These are phyloP conservation scores for Physcomitrellopsis africana DNA, from an alignment of 225 moss, liverwort and hornwort genomes.

Conservation along the genomic window DNA sequence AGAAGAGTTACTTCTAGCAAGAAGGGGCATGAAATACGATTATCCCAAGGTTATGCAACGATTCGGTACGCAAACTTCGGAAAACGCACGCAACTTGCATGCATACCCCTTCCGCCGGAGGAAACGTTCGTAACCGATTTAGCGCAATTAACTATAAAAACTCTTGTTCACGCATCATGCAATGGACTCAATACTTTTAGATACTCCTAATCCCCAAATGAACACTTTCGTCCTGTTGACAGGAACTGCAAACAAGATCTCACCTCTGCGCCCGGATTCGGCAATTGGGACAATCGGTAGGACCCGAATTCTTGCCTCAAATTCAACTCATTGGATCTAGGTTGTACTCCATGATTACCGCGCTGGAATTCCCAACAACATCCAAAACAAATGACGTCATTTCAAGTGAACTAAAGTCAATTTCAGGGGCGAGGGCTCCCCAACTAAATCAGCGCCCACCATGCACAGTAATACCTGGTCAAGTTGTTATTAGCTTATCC, in stretches of 20 bases:
- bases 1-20: slow-evolving; percentile 9
- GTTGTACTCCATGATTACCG: slow-evolving; percentile 60
- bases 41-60: slow-evolving; percentile 9
- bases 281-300: slow-evolving; percentile 54
- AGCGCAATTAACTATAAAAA: background rate
- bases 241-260: slow-evolving; percentile 32
- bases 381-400: slow-evolving; percentile 28
- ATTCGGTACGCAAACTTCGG: background rate
- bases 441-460: slow-evolving; percentile 8
- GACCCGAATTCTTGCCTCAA: slow-evolving; percentile 78
- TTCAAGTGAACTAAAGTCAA: slow-evolving; percentile 19
- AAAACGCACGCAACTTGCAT: too few relatives aligned
- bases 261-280: slow-evolving; percentile 60
- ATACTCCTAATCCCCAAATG: slow-evolving; percentile 19
- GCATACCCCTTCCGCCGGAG: background rate
- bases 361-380: slow-evolving; percentile 44
- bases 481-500: slow-evolving; percentile 4
- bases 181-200: slow-evolving; percentile 20
- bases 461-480: background rate
- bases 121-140: background rate
- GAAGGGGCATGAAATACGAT: slow-evolving; percentile 1
- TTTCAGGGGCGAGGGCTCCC: slow-evolving; percentile 1
- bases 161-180: slow-evolving; percentile 18
- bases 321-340: slow-evolving; percentile 62
- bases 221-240: slow-evolving; percentile 16